Evolutionary conservation across 495 filamentous ascomycete genomes (phyloP), one percentile per base, ranked within the genome.

Genomic region (Neurospora sp.): DNA sequence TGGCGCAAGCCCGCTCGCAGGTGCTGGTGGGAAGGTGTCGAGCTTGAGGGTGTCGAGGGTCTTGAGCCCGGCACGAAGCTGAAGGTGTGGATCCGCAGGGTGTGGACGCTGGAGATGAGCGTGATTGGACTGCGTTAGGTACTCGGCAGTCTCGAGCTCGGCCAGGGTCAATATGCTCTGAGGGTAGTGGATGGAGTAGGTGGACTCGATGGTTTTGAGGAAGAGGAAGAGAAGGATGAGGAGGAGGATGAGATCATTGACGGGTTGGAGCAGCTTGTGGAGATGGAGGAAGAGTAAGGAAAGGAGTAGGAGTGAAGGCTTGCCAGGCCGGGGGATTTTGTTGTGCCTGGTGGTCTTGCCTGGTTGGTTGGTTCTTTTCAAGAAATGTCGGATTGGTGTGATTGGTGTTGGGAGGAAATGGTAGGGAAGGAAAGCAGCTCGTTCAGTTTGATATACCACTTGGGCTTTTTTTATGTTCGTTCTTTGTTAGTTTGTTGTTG

Each of bases 1-100:
- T 99, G 96, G 96, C 87, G 96, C 74, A 99, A 99, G 81, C 96
- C 96, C 9, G 96, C 96, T 35, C 87, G 96, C 68, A 87, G 96
- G 79, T 99, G 96, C 84, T 99, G 96, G 96, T 99, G 96, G 96
- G 96, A 98, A 80, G 96, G 96, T 9, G 91, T 98, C n/a, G 95
- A 98, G 78, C 85, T 99, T 27, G 88, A 93, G 20, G 83, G 91
- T 71, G 92, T 99, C 16, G 96, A 97, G 69, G 96, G 96, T 12
- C 89, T 98, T 10, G 69, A 74, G 18, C 90, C 97, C 42, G 96
- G 96, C 38, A 72, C 78, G 73, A 92, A 90, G 76, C 84, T 99
- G 78, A 99, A 98, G 82, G 93, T 98, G 73, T 99, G 96, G 96
- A 97, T 98, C 77, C 87, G 96, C 73, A 86, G 96, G 77, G 96